Conservation (phyloP, 1,284 basidiomycete genomes). For the Moniliophthora roreri region DNA sequence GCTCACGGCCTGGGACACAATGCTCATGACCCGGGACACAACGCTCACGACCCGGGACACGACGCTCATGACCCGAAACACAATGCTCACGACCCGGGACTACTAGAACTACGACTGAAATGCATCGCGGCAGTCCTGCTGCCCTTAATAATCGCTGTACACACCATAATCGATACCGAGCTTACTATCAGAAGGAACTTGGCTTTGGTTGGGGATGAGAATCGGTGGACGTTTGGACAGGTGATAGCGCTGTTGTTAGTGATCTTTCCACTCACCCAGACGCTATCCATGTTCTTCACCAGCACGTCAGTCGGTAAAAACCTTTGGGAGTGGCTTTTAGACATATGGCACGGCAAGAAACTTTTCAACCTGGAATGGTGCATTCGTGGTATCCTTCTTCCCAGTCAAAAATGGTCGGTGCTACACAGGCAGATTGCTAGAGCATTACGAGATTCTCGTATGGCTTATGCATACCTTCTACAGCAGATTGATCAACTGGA, state of each 20-base stretch:
- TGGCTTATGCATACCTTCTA: neutral
- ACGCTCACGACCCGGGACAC: no score
- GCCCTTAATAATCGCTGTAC: neutral
- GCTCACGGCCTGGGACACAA: no score
- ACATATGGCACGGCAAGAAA: neutral
- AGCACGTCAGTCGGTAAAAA: neutral
- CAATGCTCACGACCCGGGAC: neutral
- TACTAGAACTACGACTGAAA: neutral
- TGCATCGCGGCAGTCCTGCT: neutral
- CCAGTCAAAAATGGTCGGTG: neutral
- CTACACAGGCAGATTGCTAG: neutral
- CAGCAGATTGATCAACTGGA: neutral
- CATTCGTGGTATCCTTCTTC: neutral
- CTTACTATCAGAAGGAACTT: conserved; percentile 14
- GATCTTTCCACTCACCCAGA: conserved; percentile 14
- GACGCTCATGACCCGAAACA: no score
- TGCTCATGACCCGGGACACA: neutral
- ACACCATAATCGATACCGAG: conserved; percentile 18
- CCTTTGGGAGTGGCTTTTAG: neutral
- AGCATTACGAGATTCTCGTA: neutral
- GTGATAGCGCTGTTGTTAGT: conserved; percentile 24
- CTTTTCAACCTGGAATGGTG: neutral
- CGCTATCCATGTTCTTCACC: neutral
- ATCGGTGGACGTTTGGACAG: conserved; percentile 25
- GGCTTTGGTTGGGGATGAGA: conserved; percentile 10